Conservation (phyloP, 345 rosid genomes). For the Carallia pectinifolia region DNA sequence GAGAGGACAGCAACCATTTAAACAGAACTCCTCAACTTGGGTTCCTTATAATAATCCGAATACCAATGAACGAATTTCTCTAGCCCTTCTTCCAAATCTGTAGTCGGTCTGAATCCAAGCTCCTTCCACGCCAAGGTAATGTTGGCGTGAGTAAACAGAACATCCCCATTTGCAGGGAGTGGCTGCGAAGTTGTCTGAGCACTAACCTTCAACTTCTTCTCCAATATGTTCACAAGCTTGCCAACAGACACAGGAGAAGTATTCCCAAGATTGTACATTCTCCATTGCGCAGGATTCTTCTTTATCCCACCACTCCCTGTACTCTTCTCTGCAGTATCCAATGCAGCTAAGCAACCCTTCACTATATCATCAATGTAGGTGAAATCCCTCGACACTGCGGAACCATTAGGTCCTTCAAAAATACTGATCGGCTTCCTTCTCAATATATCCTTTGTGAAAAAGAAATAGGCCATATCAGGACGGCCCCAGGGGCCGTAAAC, state of each 20-base stretch:
- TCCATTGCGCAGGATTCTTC: conserved; percentile 73
- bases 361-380: conserved; percentile 93
- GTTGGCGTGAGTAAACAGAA: conserved; percentile 90
- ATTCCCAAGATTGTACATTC: conserved; percentile 88
- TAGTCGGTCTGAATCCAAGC: conserved; percentile 80
- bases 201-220: conserved; percentile 72
- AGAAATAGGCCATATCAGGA: conserved; percentile 94
- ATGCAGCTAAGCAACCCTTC: conserved; percentile 75
- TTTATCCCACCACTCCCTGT: conserved; percentile 90
- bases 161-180: conserved; percentile 91
- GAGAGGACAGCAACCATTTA: no score
- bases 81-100: conserved; percentile 77
- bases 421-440: conserved; percentile 62
- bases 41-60: conserved; percentile 46
- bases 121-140: conserved; percentile 73
- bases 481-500: conserved; percentile 96
- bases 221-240: conserved; percentile 73
- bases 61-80: conserved; percentile 94
- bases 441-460: conserved; percentile 72
- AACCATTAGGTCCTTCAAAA: conserved; percentile 65
- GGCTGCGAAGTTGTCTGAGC: conserved; percentile 74
- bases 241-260: conserved; percentile 88
- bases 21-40: no score
- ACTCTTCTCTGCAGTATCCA: conserved; percentile 93
- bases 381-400: conserved; percentile 80